phyloP scores from a whole-genome alignment of 345 rosid genomes.

The Salix viminalis region DNA sequence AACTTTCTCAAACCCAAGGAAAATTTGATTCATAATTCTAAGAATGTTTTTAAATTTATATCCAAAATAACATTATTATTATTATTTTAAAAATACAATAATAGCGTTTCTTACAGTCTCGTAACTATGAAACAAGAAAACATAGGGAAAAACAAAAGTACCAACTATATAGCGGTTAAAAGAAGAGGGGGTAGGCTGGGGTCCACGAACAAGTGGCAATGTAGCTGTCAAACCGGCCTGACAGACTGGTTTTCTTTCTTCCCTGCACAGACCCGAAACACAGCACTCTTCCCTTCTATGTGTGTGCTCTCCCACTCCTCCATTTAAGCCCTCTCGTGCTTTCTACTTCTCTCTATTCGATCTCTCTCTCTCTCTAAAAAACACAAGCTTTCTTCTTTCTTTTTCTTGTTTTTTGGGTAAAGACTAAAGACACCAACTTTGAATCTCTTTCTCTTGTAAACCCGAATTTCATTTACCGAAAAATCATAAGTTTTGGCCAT shows the following conservation, averaged over 20 bases:
- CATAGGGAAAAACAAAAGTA: no score
- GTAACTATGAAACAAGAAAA: background rate
- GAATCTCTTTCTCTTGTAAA: background rate
- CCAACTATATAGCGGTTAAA: background rate
- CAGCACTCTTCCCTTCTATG: background rate
- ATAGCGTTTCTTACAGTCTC: no score
- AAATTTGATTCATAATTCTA: no score
- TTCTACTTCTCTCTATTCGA: background rate
- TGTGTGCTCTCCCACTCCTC: background rate
- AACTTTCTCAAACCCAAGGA: no score
- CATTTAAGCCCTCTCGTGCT: background rate
- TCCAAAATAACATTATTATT: no score
- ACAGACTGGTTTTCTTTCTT: conserved; percentile 24
- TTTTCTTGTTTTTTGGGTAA: background rate
- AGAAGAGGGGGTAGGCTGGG: background rate
- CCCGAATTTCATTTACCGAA: background rate
- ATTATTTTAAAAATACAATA: no score
- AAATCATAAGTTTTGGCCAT: background rate
- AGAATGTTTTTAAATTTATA: no score
- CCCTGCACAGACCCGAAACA: conserved; percentile 2
- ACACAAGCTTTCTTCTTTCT: background rate
- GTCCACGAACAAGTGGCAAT: conserved; percentile 19
- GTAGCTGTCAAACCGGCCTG: conserved; percentile 32
- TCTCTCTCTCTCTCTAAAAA: background rate
- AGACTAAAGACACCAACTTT: background rate